Percentiles rank a stretch among this genome's conserved stretches.
phyloP scores from a whole-genome alignment of 2,329 filamentous ascomycete genomes.

The Aspergillus fructus region DNA sequence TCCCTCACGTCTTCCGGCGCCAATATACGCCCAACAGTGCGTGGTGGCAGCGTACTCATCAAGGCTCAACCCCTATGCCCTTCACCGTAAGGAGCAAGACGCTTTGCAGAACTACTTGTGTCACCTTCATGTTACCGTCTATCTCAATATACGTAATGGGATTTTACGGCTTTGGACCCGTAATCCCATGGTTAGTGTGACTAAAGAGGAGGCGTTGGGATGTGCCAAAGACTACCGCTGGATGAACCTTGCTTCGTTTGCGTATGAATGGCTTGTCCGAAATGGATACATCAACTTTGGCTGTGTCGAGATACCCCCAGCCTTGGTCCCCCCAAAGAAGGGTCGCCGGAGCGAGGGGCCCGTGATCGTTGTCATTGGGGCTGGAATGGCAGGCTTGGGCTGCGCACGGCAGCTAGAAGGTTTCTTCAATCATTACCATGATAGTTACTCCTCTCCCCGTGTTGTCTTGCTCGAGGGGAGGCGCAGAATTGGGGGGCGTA shows the following conservation, averaged over 20 bases:
- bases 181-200: conserved; percentile 80
- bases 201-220: conserved; percentile 80
- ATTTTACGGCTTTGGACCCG: conserved; percentile 87
- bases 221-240: conserved; percentile 85
- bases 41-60: conserved; percentile 86
- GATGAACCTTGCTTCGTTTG: conserved; percentile 84
- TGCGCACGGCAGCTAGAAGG: conserved; percentile 88
- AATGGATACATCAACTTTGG: conserved; percentile 97
- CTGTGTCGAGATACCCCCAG: conserved; percentile 70
- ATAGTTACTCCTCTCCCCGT: conserved; percentile 64
- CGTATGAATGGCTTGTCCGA: conserved; percentile 88
- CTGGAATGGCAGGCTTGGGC: conserved; percentile 89
- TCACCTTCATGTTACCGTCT: conserved; percentile 86
- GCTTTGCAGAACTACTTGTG: conserved; percentile 80
- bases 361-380: conserved; percentile 83
- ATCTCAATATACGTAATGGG: conserved; percentile 93
- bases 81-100: conserved; percentile 81
- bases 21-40: conserved; percentile 87
- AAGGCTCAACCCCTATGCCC: conserved; percentile 80
- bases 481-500: conserved; percentile 81
- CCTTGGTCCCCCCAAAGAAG: conserved; percentile 39
- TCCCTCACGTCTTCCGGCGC: conserved; percentile 67
- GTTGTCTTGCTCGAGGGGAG: conserved; percentile 85
- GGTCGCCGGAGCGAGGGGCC: conserved; percentile 55
- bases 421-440: conserved; percentile 77